phyloP scores from a whole-genome alignment of 129 eudicot species.

The Sambucus nigra region DNA sequence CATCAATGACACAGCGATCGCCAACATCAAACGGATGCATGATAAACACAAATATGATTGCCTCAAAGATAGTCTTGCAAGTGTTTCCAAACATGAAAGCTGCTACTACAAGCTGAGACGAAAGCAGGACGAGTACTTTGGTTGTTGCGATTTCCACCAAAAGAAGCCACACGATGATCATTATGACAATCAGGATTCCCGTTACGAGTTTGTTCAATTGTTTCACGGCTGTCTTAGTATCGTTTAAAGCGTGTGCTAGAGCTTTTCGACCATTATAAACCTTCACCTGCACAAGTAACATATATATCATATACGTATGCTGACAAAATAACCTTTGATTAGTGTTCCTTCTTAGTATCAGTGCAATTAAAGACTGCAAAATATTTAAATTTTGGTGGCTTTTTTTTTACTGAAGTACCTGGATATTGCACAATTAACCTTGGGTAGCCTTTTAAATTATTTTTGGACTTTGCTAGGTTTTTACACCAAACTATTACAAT shows the following conservation, averaged over 20 bases:
- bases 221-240: constrained; percentile 84
- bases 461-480: too few species aligned
- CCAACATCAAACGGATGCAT: constrained; percentile 99
- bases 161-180: constrained; percentile 68
- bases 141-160: constrained; percentile 69
- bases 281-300: constrained; percentile 53
- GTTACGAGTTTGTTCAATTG: constrained; percentile 61
- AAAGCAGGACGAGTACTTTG: constrained; percentile 64
- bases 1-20: constrained; percentile 83
- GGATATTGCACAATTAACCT: too few species aligned
- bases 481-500: too few species aligned
- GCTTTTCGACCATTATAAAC: constrained; percentile 74
- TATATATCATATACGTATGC: too few species aligned
- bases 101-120: constrained; percentile 88
- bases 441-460: too few species aligned
- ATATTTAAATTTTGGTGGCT: too few species aligned
- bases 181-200: constrained; percentile 35
- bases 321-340: too few species aligned
- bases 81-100: constrained; percentile 92
- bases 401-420: too few species aligned
- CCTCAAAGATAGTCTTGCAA: constrained; percentile 88
- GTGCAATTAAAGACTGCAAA: too few species aligned
- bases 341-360: too few species aligned
- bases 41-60: constrained; percentile 75
- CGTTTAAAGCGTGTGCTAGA: constrained; percentile 71